Conservation (phyloP, 371 early-diverging fungal genomes). For the Aphelidium insulamus region DNA sequence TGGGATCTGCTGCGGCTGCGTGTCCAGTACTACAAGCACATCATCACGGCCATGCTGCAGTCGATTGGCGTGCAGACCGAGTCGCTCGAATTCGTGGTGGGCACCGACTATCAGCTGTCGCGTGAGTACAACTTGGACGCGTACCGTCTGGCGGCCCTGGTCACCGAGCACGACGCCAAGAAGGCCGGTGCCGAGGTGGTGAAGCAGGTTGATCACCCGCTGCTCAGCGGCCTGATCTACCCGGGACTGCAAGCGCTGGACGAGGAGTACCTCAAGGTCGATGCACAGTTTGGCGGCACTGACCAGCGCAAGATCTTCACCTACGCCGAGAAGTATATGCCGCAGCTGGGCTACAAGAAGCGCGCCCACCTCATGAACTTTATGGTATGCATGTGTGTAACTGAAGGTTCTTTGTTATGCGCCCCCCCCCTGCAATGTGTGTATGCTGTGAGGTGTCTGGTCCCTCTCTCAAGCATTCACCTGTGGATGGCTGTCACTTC, state of each 20-base stretch:
- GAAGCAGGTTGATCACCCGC: conserved; percentile 92
- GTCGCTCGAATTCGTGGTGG: conserved; percentile 81
- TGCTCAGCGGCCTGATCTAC: conserved; percentile 88
- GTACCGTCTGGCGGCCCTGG: conserved; percentile 67
- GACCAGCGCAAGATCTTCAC: conserved; percentile 99
- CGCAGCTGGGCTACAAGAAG: conserved; percentile 90
- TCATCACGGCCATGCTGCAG: conserved; percentile 76
- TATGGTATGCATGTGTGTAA: no score
- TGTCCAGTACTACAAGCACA: conserved; percentile 80
- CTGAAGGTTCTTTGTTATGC: no score
- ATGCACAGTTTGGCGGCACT: conserved; percentile 98
- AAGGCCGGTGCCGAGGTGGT: conserved; percentile 99
- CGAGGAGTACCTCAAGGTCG: conserved; percentile 94
- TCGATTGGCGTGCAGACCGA: conserved; percentile 81
- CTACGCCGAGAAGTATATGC: conserved; percentile 92
- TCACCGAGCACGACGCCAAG: conserved; percentile 91
- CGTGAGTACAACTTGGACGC: conserved; percentile 84
- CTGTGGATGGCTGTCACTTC: no score
- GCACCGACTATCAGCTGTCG: conserved; percentile 73
- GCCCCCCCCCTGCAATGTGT: no score
- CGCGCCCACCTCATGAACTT: conserved; percentile 98
- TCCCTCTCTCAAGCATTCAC: no score
- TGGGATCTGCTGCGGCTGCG: conserved; percentile 76
- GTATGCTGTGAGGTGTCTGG: no score
- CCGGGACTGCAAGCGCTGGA: conserved; percentile 98